Conservation (phyloP, 768 basidiomycete genomes). For the Baorangia bicolor region DNA sequence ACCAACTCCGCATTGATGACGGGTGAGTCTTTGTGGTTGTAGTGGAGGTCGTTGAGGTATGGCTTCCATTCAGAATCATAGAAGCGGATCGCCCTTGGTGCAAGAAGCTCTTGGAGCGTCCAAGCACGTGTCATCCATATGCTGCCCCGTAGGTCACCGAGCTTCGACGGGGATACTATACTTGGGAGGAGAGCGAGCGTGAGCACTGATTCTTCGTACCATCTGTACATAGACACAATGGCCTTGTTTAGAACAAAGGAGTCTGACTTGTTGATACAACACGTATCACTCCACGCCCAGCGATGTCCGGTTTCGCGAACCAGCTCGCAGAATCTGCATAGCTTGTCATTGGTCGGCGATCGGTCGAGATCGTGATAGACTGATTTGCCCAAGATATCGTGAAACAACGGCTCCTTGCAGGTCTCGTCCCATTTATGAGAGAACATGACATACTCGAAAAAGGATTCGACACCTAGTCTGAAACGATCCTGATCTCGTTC, state of each 20-base stretch:
- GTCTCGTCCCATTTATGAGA: slow-evolving; percentile 9
- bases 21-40: slow-evolving; percentile 2
- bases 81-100: slow-evolving; percentile 8
- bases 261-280: neutral
- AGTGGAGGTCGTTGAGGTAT: neutral
- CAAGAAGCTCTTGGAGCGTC: slow-evolving; percentile 8
- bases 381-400: neutral
- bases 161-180: neutral
- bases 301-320: neutral
- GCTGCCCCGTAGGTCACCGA: neutral
- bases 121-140: slow-evolving; percentile 7
- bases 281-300: slow-evolving; percentile 5
- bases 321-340: neutral
- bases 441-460: slow-evolving; percentile 12
- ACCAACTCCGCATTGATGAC: neutral
- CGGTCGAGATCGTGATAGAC: neutral
- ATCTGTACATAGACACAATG: slow-evolving; percentile 7
- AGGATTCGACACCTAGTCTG: neutral
- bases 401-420: neutral
- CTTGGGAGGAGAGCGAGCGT: neutral
- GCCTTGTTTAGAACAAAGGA: neutral
- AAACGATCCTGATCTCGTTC: neutral
- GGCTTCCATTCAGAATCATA: slow-evolving; percentile 4
- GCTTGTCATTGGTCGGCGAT: slow-evolving; percentile 1
- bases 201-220: slow-evolving; percentile 3